Percentiles rank a stretch among this genome's conserved stretches.
Evolutionary conservation across 164 flowering plant genomes (phyloP).

Genomic region (Vitis riparia): DNA sequence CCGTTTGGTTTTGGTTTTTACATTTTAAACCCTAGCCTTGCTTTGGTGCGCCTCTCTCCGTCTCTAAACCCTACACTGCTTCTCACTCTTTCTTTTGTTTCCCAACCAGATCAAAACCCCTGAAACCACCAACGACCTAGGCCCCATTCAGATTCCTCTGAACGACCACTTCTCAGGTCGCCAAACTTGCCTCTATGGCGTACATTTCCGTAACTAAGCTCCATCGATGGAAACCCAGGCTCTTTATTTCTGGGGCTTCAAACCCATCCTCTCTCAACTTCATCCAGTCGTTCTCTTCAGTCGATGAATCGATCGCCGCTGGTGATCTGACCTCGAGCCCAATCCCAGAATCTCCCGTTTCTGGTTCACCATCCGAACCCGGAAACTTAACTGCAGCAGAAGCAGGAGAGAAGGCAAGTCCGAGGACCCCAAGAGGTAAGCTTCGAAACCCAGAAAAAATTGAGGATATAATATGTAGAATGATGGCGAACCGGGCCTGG

Average conservation of each 20-base stretch:
- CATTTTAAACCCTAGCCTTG: too few species aligned
- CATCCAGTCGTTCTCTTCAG: conserved; percentile 19
- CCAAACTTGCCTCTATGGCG: conserved; percentile 12
- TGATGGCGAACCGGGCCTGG: conserved; percentile 88
- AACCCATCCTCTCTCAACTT: conserved; percentile 15
- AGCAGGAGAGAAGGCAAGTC: not conserved
- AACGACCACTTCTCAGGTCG: too few species aligned
- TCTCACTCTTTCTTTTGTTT: too few species aligned
- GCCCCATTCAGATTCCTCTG: too few species aligned
- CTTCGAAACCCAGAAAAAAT: conserved; percentile 50
- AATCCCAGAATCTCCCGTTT: not conserved
- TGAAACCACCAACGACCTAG: too few species aligned
- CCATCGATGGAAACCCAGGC: conserved; percentile 8
- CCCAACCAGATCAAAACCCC: too few species aligned
- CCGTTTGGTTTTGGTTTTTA: too few species aligned
- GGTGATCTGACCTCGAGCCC: not conserved
- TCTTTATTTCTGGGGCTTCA: conserved; percentile 15
- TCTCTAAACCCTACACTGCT: too few species aligned
- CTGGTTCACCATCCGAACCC: conserved; percentile 9
- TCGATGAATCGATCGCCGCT: conserved; percentile 8
- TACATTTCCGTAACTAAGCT: conserved; percentile 15
- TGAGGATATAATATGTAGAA: conserved; percentile 66
- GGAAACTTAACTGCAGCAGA: conserved; percentile 6
- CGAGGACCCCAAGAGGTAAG: conserved; percentile 39
- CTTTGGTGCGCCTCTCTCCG: too few species aligned